Evolutionary conservation across 306 rosid species (phyloP).

Genomic region (Quercus mongolica): DNA sequence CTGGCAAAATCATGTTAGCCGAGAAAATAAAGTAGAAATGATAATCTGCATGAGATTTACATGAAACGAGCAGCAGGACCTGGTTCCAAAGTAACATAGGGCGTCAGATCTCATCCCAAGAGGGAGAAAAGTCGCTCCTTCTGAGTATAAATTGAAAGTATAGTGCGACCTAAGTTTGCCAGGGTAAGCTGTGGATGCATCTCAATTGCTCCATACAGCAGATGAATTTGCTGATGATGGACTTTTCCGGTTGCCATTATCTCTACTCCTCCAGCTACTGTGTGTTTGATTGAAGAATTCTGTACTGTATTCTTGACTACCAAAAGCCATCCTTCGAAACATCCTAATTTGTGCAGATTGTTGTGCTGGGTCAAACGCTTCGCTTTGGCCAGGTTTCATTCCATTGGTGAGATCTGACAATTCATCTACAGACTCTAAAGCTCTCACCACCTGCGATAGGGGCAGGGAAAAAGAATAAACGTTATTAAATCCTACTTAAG

Average conservation of each 20-base stretch:
- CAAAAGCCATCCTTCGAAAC: slow-evolving; percentile 90
- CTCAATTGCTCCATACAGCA: slow-evolving; percentile 54
- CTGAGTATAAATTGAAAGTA: background rate
- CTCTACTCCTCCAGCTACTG: slow-evolving; percentile 72
- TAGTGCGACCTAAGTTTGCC: background rate
- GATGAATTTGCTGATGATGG: slow-evolving; percentile 44
- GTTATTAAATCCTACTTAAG: background rate
- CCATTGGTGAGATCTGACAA: slow-evolving; percentile 73
- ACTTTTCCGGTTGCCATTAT: slow-evolving; percentile 28
- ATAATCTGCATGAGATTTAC: slow-evolving; percentile 35
- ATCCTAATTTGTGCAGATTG: slow-evolving; percentile 84
- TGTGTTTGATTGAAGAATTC: slow-evolving; percentile 52
- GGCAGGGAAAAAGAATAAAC: background rate
- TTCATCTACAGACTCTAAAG: slow-evolving; percentile 77
- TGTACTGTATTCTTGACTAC: slow-evolving; percentile 64
- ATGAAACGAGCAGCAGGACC: slow-evolving; percentile 21
- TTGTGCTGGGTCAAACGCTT: slow-evolving; percentile 52
- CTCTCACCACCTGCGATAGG: slow-evolving; percentile 74
- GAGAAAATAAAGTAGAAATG: background rate
- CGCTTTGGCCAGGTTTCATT: slow-evolving; percentile 90
- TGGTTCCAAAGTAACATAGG: background rate
- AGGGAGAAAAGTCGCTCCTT: slow-evolving; percentile 10
- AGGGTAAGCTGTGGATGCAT: slow-evolving; percentile 6
- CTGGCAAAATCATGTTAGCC: slow-evolving; percentile 31
- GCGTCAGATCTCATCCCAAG: background rate